phyloP scores from a whole-genome alignment of 495 filamentous ascomycete genomes.

The Jackrogersella minutella region DNA sequence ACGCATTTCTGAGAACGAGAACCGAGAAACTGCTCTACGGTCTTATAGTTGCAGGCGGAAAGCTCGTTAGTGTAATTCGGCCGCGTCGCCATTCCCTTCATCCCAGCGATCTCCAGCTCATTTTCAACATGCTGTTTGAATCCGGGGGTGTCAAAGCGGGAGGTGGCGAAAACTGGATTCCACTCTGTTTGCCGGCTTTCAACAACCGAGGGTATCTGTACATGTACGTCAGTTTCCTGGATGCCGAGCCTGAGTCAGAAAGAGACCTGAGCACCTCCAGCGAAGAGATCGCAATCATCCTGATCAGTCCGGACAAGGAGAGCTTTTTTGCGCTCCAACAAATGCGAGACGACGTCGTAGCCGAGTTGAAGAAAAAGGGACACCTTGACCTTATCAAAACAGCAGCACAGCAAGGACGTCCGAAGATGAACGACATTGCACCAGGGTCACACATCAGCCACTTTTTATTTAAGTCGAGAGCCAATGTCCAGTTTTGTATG shows the following conservation, averaged over 20 bases:
- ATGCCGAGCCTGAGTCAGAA: slow-evolving; percentile 45
- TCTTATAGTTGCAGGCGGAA: slow-evolving; percentile 90
- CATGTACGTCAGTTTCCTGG: slow-evolving; percentile 97
- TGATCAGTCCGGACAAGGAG: slow-evolving; percentile 93
- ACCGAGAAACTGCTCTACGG: slow-evolving; percentile 86
- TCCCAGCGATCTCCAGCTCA: slow-evolving; percentile 91
- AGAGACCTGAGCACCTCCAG: slow-evolving; percentile 45
- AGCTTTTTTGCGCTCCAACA: slow-evolving; percentile 86
- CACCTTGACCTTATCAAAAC: slow-evolving; percentile 76
- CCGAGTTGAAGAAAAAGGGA: slow-evolving; percentile 76
- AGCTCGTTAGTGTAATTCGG: slow-evolving; percentile 90
- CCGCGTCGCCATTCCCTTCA: slow-evolving; percentile 96
- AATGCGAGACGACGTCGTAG: slow-evolving; percentile 83
- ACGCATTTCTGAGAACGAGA: slow-evolving; percentile 79
- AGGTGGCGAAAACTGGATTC: slow-evolving; percentile 97
- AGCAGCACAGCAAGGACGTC: slow-evolving; percentile 75
- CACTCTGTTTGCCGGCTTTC: slow-evolving; percentile 94
- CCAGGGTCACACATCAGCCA: slow-evolving; percentile 82
- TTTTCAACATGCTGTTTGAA: slow-evolving; percentile 99
- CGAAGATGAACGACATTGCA: slow-evolving; percentile 72
- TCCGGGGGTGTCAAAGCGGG: slow-evolving; percentile 83
- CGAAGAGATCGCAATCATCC: slow-evolving; percentile 84
- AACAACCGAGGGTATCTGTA: slow-evolving; percentile 98
- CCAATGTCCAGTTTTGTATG: slow-evolving; percentile 96
- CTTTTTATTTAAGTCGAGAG: slow-evolving; percentile 92